Evolutionary conservation across 805 yeast genomes (phyloP).

Genomic region (Metschnikowia gelsemii): DNA sequence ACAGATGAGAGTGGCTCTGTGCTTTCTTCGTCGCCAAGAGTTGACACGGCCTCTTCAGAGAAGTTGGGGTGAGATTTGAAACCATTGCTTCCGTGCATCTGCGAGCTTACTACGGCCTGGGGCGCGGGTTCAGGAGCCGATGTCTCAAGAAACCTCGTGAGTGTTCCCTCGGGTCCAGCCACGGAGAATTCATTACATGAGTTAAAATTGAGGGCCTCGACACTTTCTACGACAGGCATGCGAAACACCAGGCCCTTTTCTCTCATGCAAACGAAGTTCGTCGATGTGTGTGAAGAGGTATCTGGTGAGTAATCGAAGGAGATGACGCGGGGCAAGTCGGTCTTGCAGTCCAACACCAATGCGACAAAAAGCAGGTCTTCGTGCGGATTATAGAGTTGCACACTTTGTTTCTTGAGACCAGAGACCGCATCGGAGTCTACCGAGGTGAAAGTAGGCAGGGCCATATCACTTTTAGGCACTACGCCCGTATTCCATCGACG

Average conservation of each 20-base stretch:
- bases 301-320: slow-evolving; percentile 82
- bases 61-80: slow-evolving; percentile 11
- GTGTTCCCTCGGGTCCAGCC: slow-evolving; percentile 57
- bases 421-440: slow-evolving; percentile 9
- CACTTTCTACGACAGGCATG: slow-evolving; percentile 71
- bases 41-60: slow-evolving; percentile 29
- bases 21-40: slow-evolving; percentile 32
- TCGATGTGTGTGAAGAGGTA: slow-evolving; percentile 45
- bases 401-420: slow-evolving; percentile 37
- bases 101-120: slow-evolving; percentile 3
- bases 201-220: slow-evolving; percentile 61
- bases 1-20: slow-evolving; percentile 15
- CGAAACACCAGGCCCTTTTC: slow-evolving; percentile 85
- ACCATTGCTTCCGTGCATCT: neutral
- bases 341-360: slow-evolving; percentile 67
- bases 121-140: slow-evolving; percentile 4
- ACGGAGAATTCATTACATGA: slow-evolving; percentile 65
- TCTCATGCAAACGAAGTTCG: slow-evolving; percentile 80
- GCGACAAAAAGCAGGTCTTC: slow-evolving; percentile 70
- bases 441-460: slow-evolving; percentile 16
- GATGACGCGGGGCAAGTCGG: slow-evolving; percentile 77
- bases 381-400: slow-evolving; percentile 37
- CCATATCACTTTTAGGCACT: slow-evolving; percentile 35
- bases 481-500: slow-evolving; percentile 78
- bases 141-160: slow-evolving; percentile 42